phyloP scores from a whole-genome alignment of 345 rosid genomes.

The Moringa oleifera region DNA sequence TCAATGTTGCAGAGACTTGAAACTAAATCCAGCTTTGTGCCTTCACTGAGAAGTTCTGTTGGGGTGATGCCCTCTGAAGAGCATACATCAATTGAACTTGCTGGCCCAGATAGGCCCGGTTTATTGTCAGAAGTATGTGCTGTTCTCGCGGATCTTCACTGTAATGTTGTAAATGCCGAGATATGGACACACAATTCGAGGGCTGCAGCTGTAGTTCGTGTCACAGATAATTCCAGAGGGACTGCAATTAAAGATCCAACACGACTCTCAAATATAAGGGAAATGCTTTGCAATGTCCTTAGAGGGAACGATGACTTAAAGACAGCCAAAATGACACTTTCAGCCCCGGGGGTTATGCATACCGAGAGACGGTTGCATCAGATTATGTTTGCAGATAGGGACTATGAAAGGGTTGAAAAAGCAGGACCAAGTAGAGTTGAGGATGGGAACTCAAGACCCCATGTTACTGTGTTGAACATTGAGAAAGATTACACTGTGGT shows the following conservation, averaged over 20 bases:
- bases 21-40: conserved; percentile 52
- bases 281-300: conserved; percentile 64
- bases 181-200: conserved; percentile 94
- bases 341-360: conserved; percentile 52
- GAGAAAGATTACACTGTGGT: conserved; percentile 79
- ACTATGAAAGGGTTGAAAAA: conserved; percentile 61
- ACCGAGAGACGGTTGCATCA: conserved; percentile 89
- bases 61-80: conserved; percentile 81
- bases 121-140: conserved; percentile 87
- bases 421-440: conserved; percentile 27
- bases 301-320: conserved; percentile 52
- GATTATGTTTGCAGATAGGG: conserved; percentile 90
- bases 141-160: conserved; percentile 71
- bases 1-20: conserved; percentile 59
- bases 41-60: conserved; percentile 58
- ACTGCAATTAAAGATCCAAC: conserved; percentile 56
- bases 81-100: conserved; percentile 74
- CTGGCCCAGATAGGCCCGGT: conserved; percentile 87
- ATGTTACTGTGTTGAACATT: conserved; percentile 58
- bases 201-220: conserved; percentile 88
- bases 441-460: conserved; percentile 48
- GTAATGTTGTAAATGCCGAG: conserved; percentile 84
- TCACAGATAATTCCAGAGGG: conserved; percentile 55
- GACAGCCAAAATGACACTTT: conserved; percentile 52
- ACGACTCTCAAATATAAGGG: conserved; percentile 55